These are phyloP conservation scores for Phaffomyces opuntiae DNA, from an alignment of 805 yeast genomes.

Conservation along the genomic window DNA sequence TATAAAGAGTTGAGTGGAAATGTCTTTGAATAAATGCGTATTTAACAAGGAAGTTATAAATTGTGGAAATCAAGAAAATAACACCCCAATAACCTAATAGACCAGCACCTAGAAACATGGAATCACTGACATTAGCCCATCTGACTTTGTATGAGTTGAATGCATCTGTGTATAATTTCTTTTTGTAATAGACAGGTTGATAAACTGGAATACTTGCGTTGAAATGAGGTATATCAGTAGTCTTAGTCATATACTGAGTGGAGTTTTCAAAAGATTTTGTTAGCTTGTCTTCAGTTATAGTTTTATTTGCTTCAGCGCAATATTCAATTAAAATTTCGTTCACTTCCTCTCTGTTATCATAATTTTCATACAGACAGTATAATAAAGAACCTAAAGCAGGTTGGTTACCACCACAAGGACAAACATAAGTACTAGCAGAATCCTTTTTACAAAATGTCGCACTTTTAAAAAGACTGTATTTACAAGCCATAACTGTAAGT, in stretches of 20 bases:
- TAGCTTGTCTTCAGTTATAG: slow-evolving; percentile 30
- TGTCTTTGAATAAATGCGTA: slow-evolving; percentile 12
- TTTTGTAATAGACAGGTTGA: slow-evolving; percentile 30
- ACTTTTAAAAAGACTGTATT: slow-evolving; percentile 16
- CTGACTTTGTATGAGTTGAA: slow-evolving; percentile 24
- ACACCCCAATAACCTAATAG: slow-evolving; percentile 43
- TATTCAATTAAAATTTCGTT: slow-evolving; percentile 21
- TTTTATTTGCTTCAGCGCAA: slow-evolving; percentile 17
- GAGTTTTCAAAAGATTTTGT: slow-evolving; percentile 36
- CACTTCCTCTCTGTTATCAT: slow-evolving; percentile 6
- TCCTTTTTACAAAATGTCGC: slow-evolving; percentile 22
- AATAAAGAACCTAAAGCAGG: slow-evolving; percentile 26
- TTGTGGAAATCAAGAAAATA: slow-evolving; percentile 34
- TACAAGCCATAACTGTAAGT: slow-evolving; percentile 21
- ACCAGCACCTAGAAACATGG: slow-evolving; percentile 41
- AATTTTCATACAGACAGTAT: slow-evolving; percentile 22
- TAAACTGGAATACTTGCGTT: slow-evolving; percentile 27
- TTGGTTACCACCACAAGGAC: slow-evolving; percentile 14
- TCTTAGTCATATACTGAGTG: slow-evolving; percentile 33
- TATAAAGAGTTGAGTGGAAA: slow-evolving; percentile 9
- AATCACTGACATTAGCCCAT: slow-evolving; percentile 30
- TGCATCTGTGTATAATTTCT: slow-evolving; percentile 21
- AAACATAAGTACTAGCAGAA: slow-evolving; percentile 20
- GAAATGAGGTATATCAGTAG: slow-evolving; percentile 27
- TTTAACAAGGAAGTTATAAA: slow-evolving; percentile 21